phyloP scores from a whole-genome alignment of 208 protist genomes.

The Crithidia sp. region DNA sequence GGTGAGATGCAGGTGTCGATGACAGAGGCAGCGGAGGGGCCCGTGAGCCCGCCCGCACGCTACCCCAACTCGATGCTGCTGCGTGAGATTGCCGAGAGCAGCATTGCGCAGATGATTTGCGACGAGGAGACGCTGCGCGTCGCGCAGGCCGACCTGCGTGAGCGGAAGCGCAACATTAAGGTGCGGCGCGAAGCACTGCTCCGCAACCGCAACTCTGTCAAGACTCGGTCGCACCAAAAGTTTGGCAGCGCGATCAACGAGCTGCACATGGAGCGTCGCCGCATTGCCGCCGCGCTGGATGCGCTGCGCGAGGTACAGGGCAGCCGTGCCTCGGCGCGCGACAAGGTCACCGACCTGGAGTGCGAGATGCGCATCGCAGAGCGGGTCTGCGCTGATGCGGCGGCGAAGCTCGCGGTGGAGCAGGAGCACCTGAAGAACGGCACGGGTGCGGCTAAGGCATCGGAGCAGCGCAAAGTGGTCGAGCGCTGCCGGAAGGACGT shows the following conservation, averaged over 20 bases:
- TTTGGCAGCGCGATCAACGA: conserved; percentile 23
- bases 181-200: conserved; percentile 14
- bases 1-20: neutral
- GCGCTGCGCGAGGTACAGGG: conserved; percentile 13
- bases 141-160: conserved; percentile 11
- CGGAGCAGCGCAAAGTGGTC: conserved; percentile 27
- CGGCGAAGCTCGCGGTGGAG: conserved; percentile 17
- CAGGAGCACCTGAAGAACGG: conserved; percentile 26
- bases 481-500: conserved; percentile 16
- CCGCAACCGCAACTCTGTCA: conserved; percentile 3
- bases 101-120: conserved; percentile 13
- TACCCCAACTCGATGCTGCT: conserved; percentile 39
- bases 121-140: conserved; percentile 41
- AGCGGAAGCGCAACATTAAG: conserved; percentile 21
- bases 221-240: conserved; percentile 18
- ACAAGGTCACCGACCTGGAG: conserved; percentile 15
- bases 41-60: conserved; percentile 9
- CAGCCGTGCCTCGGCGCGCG: conserved; percentile 16
- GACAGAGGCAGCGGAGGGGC: neutral
- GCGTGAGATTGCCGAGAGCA: conserved; percentile 26
- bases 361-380: conserved; percentile 6
- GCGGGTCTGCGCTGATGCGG: conserved; percentile 13
- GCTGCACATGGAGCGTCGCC: conserved; percentile 36
- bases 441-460: neutral
- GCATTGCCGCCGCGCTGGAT: conserved; percentile 30